These are phyloP conservation scores for Bisporella sp. DNA, from an alignment of 2,329 filamentous ascomycete species.

Conservation along the genomic window DNA sequence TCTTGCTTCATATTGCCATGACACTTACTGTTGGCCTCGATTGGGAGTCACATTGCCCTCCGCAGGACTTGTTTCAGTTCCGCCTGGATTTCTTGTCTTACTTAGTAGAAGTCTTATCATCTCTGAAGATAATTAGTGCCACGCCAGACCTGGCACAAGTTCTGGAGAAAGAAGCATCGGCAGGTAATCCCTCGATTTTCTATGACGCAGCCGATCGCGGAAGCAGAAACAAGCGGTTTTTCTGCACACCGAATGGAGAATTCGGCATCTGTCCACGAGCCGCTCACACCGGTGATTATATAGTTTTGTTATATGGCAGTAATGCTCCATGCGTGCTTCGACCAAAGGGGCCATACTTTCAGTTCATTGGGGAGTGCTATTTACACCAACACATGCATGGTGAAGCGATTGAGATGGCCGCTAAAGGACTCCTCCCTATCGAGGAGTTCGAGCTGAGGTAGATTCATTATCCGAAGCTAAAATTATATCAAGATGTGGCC, in stretches of 20 bases:
- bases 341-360: constrained; percentile 3
- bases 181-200: constrained; percentile 1
- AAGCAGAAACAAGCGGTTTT: constrained; percentile 6
- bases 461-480: not conserved
- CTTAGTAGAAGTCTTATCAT: constrained; percentile 2
- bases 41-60: constrained; percentile 5
- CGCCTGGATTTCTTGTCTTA: constrained; percentile 7
- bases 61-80: constrained; percentile 6
- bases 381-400: constrained; percentile 6
- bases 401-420: constrained; percentile 7
- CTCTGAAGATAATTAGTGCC: constrained; percentile 5
- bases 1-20: constrained; percentile 7
- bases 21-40: constrained; percentile 7
- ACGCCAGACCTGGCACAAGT: constrained; percentile 2
- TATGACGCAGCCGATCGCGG: constrained; percentile 3
- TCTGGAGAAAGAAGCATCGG: constrained; percentile 2
- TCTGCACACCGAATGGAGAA: constrained; percentile 6
- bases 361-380: constrained; percentile 7
- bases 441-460: constrained; percentile 6
- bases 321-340: constrained; percentile 7
- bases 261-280: constrained; percentile 6
- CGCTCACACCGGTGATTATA: constrained; percentile 3
- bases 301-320: constrained; percentile 8
- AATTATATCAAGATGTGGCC: no score
- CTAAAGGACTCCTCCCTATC: constrained; percentile 3